Evolutionary conservation across 768 basidiomycete genomes (phyloP), one percentile per base, ranked within the genome.

Genomic region (Lentinula guzmanii): DNA sequence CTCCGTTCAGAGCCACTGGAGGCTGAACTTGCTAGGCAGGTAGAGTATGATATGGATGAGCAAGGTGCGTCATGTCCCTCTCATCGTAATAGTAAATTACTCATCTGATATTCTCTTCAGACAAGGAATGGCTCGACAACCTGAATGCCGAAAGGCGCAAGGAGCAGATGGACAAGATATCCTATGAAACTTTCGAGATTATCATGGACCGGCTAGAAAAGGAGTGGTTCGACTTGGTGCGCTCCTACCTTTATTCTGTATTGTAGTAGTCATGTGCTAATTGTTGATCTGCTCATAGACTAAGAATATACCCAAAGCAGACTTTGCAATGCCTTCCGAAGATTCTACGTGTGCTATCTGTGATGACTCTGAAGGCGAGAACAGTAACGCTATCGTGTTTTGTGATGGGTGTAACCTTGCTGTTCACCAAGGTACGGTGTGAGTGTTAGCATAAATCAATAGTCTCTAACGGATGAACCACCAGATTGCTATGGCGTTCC

Each of bases 41-140:
- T 99, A 24, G 97, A 98, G 72, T 99, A 99, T 78, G 97, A 98
- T 70, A 98, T 99, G 95, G 97, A 98, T 70, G 97, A 98, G 70
- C 95, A 98, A 85, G 95, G 94, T 90, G 41, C 18, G 78, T 67
- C 18, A 10, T 42, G 45, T 65, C 24, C 35, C 24, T 42, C 24
- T 21, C 9, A 16, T 37, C 10, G 18, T 57, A 46, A 16, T 41
- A 24, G 5, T 42, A 59, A 16, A 7, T 7, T 48, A 18, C 43
- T 33, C 18, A 39, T 34, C 39, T 55, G 13, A 28, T 54, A 60
- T 48, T 43, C 15, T 60, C 65, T 61, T 42, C 68, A 95, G 95
- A 98, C 75, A 87, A 93, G 73, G 91, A 93, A 73, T 99, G 97
- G 97, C 82, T 99, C 16, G 92, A 97, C 64, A 74, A 79, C 0